Base-by-base conservation (phyloP, 2,329 filamentous ascomycete species). In the Colletotrichum sp. region DNA sequence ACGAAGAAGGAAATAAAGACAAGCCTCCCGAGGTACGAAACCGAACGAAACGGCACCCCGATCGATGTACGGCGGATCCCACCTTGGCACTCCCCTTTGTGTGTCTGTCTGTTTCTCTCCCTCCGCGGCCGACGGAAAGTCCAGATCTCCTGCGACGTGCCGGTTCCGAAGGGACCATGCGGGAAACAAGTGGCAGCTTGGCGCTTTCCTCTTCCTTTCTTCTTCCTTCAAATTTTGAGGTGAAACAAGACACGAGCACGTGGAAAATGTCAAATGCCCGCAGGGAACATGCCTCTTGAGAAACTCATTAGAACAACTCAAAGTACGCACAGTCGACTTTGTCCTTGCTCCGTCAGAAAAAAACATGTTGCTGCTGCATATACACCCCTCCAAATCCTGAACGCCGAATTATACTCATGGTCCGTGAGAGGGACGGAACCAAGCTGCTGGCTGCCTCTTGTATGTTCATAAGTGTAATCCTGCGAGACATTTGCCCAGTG, bases 371-470 rank as follows among this genome's bases (percentile, higher is more conserved):
- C n/a, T 30, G 30, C 24, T 44, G 28, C 68, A 52, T 34, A 28
- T 49, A 71, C 71, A 62, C 60, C 59, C 60, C 49, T 28, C 34
- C 32, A 21, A 52, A 52, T 8, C 34, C 68, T 16, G 12, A 52
- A 76, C 73, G 73, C 73, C 73, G 16, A 68, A 62, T 62, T 66
- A 32, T 68, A 21, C 63, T 59, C 49, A 36, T 36, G 63, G 52
- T 44, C 49, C 68, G 39, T 57, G 59, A 55, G 28, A 36, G 2
- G 5, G 44, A 49, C 36, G 59, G 55, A 44, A 55, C 39, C 30
- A 26, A 24, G 16, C 28, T 34, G 57, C 30, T 71, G 32, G 57
- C 30, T 65, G 62, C 16, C 44, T 52, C 44, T 52, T 21, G 44
- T 52, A 59, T 52, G 55, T 65, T 57, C 57, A 28, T 49, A 62